These are phyloP conservation scores for Diaporthe aspalathi DNA, from an alignment of 2,329 filamentous ascomycete genomes.

Conservation along the genomic window DNA sequence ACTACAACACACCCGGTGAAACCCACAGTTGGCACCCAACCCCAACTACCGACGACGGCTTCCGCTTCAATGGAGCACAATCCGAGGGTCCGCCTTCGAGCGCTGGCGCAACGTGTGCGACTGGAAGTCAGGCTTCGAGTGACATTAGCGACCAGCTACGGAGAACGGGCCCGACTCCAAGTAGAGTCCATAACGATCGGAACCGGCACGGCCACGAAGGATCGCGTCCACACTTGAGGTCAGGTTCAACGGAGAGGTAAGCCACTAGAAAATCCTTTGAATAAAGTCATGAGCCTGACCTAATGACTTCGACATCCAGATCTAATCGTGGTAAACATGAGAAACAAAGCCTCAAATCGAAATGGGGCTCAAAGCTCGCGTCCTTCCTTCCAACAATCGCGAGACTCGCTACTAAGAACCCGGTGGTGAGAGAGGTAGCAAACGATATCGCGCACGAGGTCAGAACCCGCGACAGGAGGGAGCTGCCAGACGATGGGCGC, in stretches of 20 bases:
- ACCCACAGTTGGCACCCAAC: not conserved
- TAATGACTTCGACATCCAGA: not conserved
- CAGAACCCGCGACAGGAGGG: not conserved
- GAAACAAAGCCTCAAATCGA: not conserved
- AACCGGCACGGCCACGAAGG: not conserved
- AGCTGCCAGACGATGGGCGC: not conserved
- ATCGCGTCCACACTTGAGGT: not conserved
- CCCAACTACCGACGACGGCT: not conserved
- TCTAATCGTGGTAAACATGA: not conserved
- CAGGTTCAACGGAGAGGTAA: not conserved
- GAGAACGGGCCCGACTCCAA: not conserved
- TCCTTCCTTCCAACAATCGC: conserved; percentile 24
- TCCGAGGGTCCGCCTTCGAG: conserved; percentile 13
- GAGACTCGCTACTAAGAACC: conserved; percentile 27
- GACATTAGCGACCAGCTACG: not conserved
- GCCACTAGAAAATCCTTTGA: not conserved
- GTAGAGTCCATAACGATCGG: not conserved
- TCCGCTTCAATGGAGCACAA: not conserved
- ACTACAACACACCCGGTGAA: conserved; percentile 21
- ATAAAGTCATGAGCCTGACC: not conserved
- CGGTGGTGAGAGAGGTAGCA: conserved; percentile 24
- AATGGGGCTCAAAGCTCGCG: conserved; percentile 12
- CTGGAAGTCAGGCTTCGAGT: conserved; percentile 31
- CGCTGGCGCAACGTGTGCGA: conserved; percentile 36
- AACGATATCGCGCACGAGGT: conserved; percentile 14